phyloP scores from a whole-genome alignment of 352 stramenopile genomes.

The Pythium dissotocum region DNA sequence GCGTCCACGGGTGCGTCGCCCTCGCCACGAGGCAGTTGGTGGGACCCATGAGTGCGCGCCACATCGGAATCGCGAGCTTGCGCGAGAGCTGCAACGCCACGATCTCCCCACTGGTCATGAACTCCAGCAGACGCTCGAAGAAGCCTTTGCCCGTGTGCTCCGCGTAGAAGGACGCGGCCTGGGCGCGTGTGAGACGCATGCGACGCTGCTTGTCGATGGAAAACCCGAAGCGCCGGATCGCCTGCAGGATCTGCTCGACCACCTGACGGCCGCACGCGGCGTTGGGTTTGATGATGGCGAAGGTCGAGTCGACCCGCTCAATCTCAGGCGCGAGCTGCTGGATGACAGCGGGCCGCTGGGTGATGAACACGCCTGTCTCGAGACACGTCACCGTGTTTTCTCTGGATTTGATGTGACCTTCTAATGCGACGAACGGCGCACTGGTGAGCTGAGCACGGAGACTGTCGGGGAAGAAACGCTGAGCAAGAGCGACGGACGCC shows the following conservation, averaged over 20 bases:
- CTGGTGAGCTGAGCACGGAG: slow-evolving; percentile 37
- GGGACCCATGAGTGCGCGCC: slow-evolving; percentile 75
- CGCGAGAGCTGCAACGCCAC: slow-evolving; percentile 51
- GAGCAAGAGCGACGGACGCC: slow-evolving; percentile 31
- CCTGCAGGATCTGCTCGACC: slow-evolving; percentile 38
- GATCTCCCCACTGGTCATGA: slow-evolving; percentile 75
- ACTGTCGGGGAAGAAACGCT: slow-evolving; percentile 50
- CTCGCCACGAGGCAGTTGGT: slow-evolving; percentile 66
- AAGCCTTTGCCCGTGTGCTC: slow-evolving; percentile 67
- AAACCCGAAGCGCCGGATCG: slow-evolving; percentile 54
- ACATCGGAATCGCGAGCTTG: slow-evolving; percentile 55
- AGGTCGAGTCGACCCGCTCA: slow-evolving; percentile 36
- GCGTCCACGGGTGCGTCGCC: slow-evolving; percentile 45
- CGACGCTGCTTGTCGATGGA: slow-evolving; percentile 41
- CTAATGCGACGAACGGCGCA: slow-evolving; percentile 21
- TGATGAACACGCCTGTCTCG: slow-evolving; percentile 47
- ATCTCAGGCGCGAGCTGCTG: slow-evolving; percentile 20
- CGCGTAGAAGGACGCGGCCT: slow-evolving; percentile 61
- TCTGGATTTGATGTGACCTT: slow-evolving; percentile 21
- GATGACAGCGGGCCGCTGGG: slow-evolving; percentile 21
- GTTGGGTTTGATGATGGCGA: slow-evolving; percentile 70
- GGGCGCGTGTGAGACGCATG: slow-evolving; percentile 39
- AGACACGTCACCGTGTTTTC: slow-evolving; percentile 39
- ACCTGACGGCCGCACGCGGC: slow-evolving; percentile 33
- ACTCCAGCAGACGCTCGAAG: slow-evolving; percentile 52